Conservation (phyloP, 495 filamentous ascomycete species). For the Xylaria curta region DNA sequence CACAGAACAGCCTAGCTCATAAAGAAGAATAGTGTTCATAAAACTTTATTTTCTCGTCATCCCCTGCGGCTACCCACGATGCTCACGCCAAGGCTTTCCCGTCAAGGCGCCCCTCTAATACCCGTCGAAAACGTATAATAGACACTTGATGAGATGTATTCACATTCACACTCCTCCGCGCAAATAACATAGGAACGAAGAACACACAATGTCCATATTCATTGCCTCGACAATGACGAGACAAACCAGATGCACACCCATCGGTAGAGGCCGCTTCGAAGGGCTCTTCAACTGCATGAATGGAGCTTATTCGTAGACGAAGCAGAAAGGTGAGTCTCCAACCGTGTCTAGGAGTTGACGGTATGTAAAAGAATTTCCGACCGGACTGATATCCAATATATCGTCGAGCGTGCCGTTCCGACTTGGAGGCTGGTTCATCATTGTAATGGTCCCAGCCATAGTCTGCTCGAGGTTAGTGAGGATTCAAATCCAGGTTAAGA, state of each 20-base stretch:
- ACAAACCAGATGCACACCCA: not conserved
- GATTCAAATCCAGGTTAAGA: not conserved
- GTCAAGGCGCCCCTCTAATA: not conserved
- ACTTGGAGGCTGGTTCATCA: constrained; percentile 45
- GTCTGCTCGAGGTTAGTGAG: constrained; percentile 29
- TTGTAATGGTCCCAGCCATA: constrained; percentile 51
- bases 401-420: constrained; percentile 45
- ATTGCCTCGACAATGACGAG: not conserved
- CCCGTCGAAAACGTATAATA: not conserved
- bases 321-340: constrained; percentile 43
- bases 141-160: not conserved
- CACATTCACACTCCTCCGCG: not conserved
- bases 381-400: constrained; percentile 36
- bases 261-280: not conserved
- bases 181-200: not conserved
- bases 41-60: not conserved
- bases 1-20: not conserved
- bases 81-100: not conserved
- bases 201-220: not conserved
- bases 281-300: not conserved
- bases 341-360: constrained; percentile 40
- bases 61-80: not conserved
- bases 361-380: constrained; percentile 30
- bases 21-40: not conserved
- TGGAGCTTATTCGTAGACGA: constrained; percentile 41